Conservation (phyloP, 148 eudicot genomes). For the Salicornia ramosissima region DNA sequence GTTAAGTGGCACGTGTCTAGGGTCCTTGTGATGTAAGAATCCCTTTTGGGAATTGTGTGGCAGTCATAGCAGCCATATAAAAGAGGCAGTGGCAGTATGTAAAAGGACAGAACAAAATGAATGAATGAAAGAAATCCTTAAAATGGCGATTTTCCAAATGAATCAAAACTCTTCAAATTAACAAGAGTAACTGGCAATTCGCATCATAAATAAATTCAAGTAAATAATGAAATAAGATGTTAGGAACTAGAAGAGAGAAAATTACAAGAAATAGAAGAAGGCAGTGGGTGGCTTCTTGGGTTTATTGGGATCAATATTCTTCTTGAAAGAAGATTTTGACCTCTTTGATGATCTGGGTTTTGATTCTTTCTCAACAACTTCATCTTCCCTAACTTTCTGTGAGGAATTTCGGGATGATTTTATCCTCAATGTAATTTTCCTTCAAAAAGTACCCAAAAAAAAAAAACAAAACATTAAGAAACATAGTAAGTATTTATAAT, state of each 20-base stretch:
- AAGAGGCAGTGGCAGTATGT: too few species aligned
- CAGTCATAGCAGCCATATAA: too few species aligned
- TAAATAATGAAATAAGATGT: too few species aligned
- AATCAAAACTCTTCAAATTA: too few species aligned
- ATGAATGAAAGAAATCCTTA: not conserved
- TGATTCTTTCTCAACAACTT: conserved; percentile 19
- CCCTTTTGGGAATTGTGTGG: too few species aligned
- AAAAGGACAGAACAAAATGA: too few species aligned
- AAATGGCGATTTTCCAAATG: too few species aligned
- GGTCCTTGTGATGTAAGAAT: too few species aligned
- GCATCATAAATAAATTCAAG: too few species aligned
- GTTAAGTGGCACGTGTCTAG: too few species aligned
- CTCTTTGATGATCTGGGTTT: conserved; percentile 18
- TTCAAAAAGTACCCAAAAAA: conserved; percentile 17
- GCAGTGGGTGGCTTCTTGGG: conserved; percentile 98
- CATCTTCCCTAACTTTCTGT: conserved; percentile 10
- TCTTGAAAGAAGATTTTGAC: conserved; percentile 20
- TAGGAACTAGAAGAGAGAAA: not conserved
- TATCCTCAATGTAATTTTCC: conserved; percentile 36
- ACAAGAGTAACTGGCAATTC: too few species aligned
- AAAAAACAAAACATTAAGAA: not conserved
- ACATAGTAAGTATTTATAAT: too few species aligned
- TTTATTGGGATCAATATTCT: conserved; percentile 51
- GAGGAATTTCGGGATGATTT: conserved; percentile 19
- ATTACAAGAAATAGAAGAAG: conserved; percentile 87